Evolutionary conservation across 1,284 basidiomycete species (phyloP).

Genomic region (Leccinum pachyderme): DNA sequence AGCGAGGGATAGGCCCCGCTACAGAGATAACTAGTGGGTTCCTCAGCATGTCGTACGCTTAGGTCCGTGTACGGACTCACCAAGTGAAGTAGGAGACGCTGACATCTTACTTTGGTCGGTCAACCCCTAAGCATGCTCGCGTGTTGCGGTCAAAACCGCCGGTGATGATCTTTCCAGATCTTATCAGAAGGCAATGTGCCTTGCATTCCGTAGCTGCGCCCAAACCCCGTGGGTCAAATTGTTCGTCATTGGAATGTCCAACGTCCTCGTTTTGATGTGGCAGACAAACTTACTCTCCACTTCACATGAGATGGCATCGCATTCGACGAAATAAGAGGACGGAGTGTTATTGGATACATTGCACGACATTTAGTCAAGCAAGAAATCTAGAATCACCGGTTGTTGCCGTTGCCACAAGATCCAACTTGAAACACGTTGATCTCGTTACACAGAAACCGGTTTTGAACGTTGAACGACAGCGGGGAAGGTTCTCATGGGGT

Average conservation of each 20-base stretch:
- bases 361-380: conserved; percentile 6
- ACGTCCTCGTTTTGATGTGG: conserved; percentile 27
- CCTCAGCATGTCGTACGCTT: conserved; percentile 8
- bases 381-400: neutral
- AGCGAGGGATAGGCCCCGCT: conserved; percentile 34
- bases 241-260: conserved; percentile 12
- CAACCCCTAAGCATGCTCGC: conserved; percentile 9
- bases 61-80: conserved; percentile 6
- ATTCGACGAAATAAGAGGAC: neutral
- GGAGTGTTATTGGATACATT: conserved; percentile 6
- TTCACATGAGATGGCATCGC: conserved; percentile 7
- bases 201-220: conserved; percentile 13
- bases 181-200: conserved; percentile 20
- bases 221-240: conserved; percentile 11
- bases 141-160: conserved; percentile 12
- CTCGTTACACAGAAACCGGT: conserved; percentile 7
- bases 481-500: conserved; percentile 10
- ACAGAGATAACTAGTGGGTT: conserved; percentile 20
- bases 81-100: conserved; percentile 5
- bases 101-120: conserved; percentile 4
- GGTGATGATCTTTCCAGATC: conserved; percentile 17
- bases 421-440: conserved; percentile 10
- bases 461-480: conserved; percentile 10
- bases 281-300: conserved; percentile 4
- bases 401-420: conserved; percentile 5